phyloP scores from a whole-genome alignment of 169 alveolate species.

The Blepharisma undulans region DNA sequence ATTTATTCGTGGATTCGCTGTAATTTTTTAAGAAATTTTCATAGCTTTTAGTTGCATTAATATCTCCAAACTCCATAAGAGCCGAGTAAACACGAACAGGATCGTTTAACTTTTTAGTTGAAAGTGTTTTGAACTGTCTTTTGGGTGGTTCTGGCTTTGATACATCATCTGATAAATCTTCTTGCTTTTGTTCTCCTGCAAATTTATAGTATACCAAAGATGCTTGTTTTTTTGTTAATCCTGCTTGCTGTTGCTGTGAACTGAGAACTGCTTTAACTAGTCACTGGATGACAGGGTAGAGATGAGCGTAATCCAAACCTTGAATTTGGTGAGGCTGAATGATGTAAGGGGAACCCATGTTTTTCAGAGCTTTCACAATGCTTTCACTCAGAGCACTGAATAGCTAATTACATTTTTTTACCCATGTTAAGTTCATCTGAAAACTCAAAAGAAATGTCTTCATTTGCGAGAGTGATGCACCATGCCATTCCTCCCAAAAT shows the following conservation, averaged over 20 bases:
- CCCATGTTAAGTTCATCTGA: conserved; percentile 76
- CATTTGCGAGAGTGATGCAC: conserved; percentile 73
- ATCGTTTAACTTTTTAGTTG: conserved; percentile 46
- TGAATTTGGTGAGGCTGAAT: conserved; percentile 73
- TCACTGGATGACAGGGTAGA: conserved; percentile 72
- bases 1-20: background rate
- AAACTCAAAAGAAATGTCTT: conserved; percentile 77
- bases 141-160: conserved; percentile 33
- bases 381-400: conserved; percentile 61
- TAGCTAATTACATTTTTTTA: conserved; percentile 55
- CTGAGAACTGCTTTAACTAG: conserved; percentile 66
- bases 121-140: conserved; percentile 51
- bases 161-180: conserved; percentile 4
- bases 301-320: conserved; percentile 65
- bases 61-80: conserved; percentile 62
- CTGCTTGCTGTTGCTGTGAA: conserved; percentile 67
- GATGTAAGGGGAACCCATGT: conserved; percentile 68
- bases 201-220: conserved; percentile 38
- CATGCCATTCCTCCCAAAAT: conserved; percentile 83
- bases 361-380: conserved; percentile 61
- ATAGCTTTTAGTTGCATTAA: conserved; percentile 35
- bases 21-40: background rate
- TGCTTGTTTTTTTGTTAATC: conserved; percentile 34
- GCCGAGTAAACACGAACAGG: conserved; percentile 63
- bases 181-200: background rate